These are phyloP conservation scores for Fusarium napiforme DNA, from an alignment of 2,329 filamentous ascomycete genomes.

Conservation along the genomic window DNA sequence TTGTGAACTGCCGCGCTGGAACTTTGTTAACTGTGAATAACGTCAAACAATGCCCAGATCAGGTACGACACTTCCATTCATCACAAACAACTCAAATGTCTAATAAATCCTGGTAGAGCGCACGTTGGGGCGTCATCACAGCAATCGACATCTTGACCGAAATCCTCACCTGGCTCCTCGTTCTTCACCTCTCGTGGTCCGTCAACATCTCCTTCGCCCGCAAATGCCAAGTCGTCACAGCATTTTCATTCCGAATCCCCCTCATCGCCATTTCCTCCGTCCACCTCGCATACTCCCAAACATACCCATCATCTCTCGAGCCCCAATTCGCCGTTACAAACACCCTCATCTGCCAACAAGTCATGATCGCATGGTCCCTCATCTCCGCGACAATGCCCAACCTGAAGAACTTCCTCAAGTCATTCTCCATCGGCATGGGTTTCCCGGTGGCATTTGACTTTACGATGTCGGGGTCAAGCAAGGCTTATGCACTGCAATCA, in stretches of 20 bases:
- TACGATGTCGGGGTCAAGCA: constrained; percentile 3
- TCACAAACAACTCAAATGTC: background rate
- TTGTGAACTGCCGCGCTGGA: constrained; percentile 13
- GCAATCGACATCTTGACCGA: constrained; percentile 27
- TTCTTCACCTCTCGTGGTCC: constrained; percentile 25
- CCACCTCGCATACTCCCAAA: constrained; percentile 14
- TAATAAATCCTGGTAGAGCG: background rate
- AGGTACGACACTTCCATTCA: constrained; percentile 11
- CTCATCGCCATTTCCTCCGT: constrained; percentile 33
- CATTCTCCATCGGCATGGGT: constrained; percentile 36
- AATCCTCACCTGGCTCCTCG: constrained; percentile 18
- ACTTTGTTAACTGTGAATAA: constrained; percentile 11
- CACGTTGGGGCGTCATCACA: constrained; percentile 24
- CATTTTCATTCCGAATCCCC: constrained; percentile 36
- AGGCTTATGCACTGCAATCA: constrained; percentile 30
- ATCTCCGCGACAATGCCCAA: constrained; percentile 37
- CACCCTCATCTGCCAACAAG: constrained; percentile 24
- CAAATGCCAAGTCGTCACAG: constrained; percentile 31
- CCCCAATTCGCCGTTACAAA: constrained; percentile 36
- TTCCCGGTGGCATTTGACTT: constrained; percentile 30
- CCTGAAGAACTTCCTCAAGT: constrained; percentile 38
- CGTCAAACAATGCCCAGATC: constrained; percentile 18
- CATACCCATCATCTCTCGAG: constrained; percentile 13
- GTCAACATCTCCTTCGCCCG: constrained; percentile 29
- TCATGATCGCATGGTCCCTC: constrained; percentile 35